Base-by-base conservation (phyloP, 805 yeast genomes). In the Saccharomycopsis babjevae region DNA sequence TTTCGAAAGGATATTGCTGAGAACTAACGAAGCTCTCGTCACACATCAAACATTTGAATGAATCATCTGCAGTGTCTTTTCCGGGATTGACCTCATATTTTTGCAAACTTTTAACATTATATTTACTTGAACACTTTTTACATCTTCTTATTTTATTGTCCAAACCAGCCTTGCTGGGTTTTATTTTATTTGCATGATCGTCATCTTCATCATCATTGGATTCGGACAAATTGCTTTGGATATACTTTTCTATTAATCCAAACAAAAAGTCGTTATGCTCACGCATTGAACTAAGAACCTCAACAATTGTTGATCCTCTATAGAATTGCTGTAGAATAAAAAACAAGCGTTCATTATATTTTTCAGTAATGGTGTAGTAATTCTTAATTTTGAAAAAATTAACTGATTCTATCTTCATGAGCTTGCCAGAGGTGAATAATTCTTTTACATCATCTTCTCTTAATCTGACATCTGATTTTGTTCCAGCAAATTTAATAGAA, bases 101-200 rank as follows among this genome's bases (percentile, higher is more conserved):
- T 57, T 77, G 78, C 54, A 86, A 74, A 70, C 92, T 86, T 16
- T 71, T 71, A 55, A 79, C 77, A 68, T 86, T 92, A 67, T 81
- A 86, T 91, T 91, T 85, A 66, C 85, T 89, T 59, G 79, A 75
- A 69, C 93, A 87, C 18, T 70, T 71, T 64, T 85, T 91, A 72
- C 92, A 86, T 62, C 82, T 86, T 54, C 85, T 81, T 88, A 85
- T 85, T 0, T 80, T 77, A 6, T 66, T 63, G 70, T 88, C 79
- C 66, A 78, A 70, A 66, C 85, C 92, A 28, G 71, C 71, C 56
- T 79, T 80, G 55, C 90, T 76, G 69, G 13, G 39, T 8, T 16
- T 60, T 59, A 5, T 5, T 20, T 30, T 39, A 25, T 15, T 58
- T 55, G 22, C 60, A 55, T 36, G 25, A 39, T 20, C 30, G 34